Conservation (phyloP, 768 basidiomycete genomes). For the Royoungia palumana region DNA sequence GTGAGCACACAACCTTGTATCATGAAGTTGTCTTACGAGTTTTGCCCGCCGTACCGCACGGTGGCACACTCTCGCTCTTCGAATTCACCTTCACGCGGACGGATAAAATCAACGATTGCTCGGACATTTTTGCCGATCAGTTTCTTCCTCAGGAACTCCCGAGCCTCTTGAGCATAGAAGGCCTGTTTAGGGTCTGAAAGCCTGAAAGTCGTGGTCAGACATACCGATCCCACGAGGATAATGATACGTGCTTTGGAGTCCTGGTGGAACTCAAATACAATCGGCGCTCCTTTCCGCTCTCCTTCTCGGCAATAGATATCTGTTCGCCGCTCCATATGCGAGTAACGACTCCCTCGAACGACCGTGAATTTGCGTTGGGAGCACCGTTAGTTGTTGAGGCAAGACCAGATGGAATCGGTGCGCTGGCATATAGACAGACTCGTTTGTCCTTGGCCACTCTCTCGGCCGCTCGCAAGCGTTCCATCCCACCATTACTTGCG, state of each 20-base stretch:
- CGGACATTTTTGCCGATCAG: constrained; percentile 88
- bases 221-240: not conserved
- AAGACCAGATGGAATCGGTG: constrained; percentile 34
- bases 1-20: not conserved
- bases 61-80: constrained; percentile 93
- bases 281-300: constrained; percentile 70
- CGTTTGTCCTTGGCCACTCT: constrained; percentile 75
- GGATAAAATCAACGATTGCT: constrained; percentile 84
- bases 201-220: constrained; percentile 37
- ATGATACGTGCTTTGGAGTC: constrained; percentile 63
- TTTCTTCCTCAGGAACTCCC: constrained; percentile 88
- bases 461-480: constrained; percentile 82
- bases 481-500: constrained; percentile 78
- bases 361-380: constrained; percentile 42
- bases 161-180: constrained; percentile 86
- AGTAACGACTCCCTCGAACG: constrained; percentile 79
- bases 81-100: constrained; percentile 88
- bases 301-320: constrained; percentile 75
- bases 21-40: constrained; percentile 49
- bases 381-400: constrained; percentile 44
- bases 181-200: constrained; percentile 83
- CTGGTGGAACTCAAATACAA: constrained; percentile 86
- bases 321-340: constrained; percentile 94
- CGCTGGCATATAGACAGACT: constrained; percentile 63
- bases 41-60: constrained; percentile 77